Evolutionary conservation across 345 rosid genomes (phyloP).

Genomic region (Eutrema yunnanense): DNA sequence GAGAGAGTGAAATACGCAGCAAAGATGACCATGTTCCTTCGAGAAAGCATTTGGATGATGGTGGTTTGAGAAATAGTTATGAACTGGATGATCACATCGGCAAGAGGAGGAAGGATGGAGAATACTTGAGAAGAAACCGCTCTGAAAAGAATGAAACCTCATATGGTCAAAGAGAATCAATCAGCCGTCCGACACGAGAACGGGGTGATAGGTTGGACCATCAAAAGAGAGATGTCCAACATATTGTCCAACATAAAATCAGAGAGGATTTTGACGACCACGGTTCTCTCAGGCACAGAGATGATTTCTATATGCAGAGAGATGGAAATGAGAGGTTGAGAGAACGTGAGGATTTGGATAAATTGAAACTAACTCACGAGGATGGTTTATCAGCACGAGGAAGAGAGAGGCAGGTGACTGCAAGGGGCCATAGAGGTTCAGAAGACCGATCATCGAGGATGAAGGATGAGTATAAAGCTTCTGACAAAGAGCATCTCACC

Average conservation of each 20-base stretch:
- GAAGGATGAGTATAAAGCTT: slow-evolving; percentile 58
- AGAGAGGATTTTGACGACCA: slow-evolving; percentile 68
- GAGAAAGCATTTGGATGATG: slow-evolving; percentile 74
- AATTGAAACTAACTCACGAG: slow-evolving; percentile 49
- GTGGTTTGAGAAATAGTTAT: slow-evolving; percentile 49
- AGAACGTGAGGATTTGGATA: slow-evolving; percentile 61
- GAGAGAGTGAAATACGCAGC: slow-evolving; percentile 59
- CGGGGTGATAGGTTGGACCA: slow-evolving; percentile 65
- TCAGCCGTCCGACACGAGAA: slow-evolving; percentile 66
- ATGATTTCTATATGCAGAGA: slow-evolving; percentile 59
- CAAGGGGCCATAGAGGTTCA: slow-evolving; percentile 52
- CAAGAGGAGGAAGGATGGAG: slow-evolving; percentile 82
- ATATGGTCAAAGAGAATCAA: slow-evolving; percentile 58
- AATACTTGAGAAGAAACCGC: slow-evolving; percentile 52
- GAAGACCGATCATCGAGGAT: slow-evolving; percentile 67
- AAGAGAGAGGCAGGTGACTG: slow-evolving; percentile 56
- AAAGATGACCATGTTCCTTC: slow-evolving; percentile 55
- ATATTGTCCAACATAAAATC: slow-evolving; percentile 53
- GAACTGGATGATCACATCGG: slow-evolving; percentile 59
- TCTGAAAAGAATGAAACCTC: slow-evolving; percentile 55
- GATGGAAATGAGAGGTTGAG: slow-evolving; percentile 69
- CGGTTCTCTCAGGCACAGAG: slow-evolving; percentile 70
- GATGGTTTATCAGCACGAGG: slow-evolving; percentile 55
- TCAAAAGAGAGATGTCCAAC: slow-evolving; percentile 71
- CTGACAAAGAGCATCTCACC: slow-evolving; percentile 58